Evolutionary conservation across 2,329 filamentous ascomycete species (phyloP), one percentile per base, ranked within the genome.

Genomic region (Epichloe festucae): DNA sequence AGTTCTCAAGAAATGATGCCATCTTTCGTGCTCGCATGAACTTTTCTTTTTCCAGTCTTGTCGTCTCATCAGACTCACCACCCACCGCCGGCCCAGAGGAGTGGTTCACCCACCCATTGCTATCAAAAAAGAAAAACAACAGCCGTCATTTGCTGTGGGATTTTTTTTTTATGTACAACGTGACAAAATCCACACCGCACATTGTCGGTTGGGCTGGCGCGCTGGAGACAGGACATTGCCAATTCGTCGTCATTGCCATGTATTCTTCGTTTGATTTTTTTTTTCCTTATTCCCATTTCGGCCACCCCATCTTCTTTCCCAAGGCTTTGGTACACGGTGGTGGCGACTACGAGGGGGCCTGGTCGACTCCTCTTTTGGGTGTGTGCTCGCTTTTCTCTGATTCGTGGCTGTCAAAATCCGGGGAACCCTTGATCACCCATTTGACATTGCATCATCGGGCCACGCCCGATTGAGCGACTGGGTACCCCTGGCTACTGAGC

Each of bases 391-490:
- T 5, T 8, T 23, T 34, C 12, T 6, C 10, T 38, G 35, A n/a
- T 31, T 23, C 19, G 51, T 52, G 42, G 42, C 51, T 49, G 51
- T 17, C 35, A 21, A 19, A 53, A 41, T 50, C 51, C 31, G 51
- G 47, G 51, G 51, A 50, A 53, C 31, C 51, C 51, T 53, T 34
- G 51, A 53, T 47, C 23, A 19, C 38, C 15, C 7, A 14, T 27
- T 38, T 12, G 36, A n/a, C 49, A 45, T 10, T 11, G 41, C 21
- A 41, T 36, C 35, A 46, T 17, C 43, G 14, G 34, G 17, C 36
- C 23, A 31, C 23, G 23, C 47, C 39, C 5, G 39, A 49, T 31
- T 11, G 27, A 31, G 27, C 27, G 10, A 11, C 39, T 31, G 19
- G 47, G 48, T 21, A 17, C 40, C 40, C 40, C 10, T 23, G 40